Base-by-base conservation (phyloP, 1,139 yeast species). In the Saccharomyces pastorianus region DNA sequence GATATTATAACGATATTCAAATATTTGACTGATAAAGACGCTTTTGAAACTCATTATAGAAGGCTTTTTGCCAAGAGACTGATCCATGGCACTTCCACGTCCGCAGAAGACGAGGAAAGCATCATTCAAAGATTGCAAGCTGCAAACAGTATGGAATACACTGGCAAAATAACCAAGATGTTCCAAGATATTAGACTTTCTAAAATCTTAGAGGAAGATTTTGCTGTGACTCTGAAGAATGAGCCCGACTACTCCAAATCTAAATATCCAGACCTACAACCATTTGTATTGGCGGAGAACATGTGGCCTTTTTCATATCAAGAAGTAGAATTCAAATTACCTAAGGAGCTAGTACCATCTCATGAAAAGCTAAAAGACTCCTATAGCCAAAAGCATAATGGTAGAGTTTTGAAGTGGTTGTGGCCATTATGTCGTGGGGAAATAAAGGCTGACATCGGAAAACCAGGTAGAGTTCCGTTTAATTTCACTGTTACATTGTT, bases 361-460 rank as follows among this genome's bases (percentile, higher is more conserved):
- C 82, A 86, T 62, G 82, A 83, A 51, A 80, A 81, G 57, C 83
- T 93, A 55, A 83, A 83, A 56, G 77, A 79, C 48, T 79, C 86
- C 58, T 95, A 93, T 68, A 78, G 81, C 49, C 75, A 78, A 49
- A 87, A 87, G 64, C 97, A 93, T 69, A 81, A 78, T 57, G 98
- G 98, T 13, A 80, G 99, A 69, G 84, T 89, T 61, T 80, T 95
- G 64, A 86, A 88, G 66, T 95, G 99, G 99, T 78, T 93, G 56
- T 95, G 98, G 97, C 88, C 89, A 62, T 84, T 89, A 67, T 89
- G 96, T 48, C 87, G 95, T 71, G 95, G 96, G 59, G 99, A 95
- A 68, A 73, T 95, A 54, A 87, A 84, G 70, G 96, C 96, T 13
- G 87, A 88, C 66, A 79, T 90, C 59, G 81, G 93, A 6, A 83